Evolutionary conservation across 2,329 filamentous ascomycete genomes (phyloP).

Genomic region (Stromatinia cepivora): DNA sequence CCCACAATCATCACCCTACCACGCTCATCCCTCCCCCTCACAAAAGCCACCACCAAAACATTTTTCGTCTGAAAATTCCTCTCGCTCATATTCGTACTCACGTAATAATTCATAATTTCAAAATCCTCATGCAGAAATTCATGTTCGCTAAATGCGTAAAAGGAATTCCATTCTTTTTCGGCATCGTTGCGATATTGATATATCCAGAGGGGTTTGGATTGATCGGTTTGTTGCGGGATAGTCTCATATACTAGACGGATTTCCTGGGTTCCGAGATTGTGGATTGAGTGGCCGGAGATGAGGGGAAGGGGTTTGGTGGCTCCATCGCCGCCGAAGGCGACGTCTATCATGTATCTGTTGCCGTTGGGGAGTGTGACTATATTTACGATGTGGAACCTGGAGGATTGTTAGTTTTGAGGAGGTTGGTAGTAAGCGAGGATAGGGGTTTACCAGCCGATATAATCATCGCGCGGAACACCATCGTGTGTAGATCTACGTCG

Average conservation of each 20-base stretch:
- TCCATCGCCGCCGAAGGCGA: constrained; percentile 64
- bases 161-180: constrained; percentile 55
- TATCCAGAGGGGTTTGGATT: constrained; percentile 57
- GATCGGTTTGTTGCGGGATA: constrained; percentile 48
- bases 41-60: constrained; percentile 58
- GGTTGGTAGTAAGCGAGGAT: neutral
- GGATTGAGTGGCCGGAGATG: constrained; percentile 40
- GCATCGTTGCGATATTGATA: constrained; percentile 57
- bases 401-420: neutral
- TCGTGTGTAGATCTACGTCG: constrained; percentile 27
- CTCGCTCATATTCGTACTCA: constrained; percentile 55
- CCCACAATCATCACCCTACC: constrained; percentile 48
- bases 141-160: constrained; percentile 65
- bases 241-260: constrained; percentile 54
- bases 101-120: constrained; percentile 58
- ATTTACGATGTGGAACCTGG: constrained; percentile 59
- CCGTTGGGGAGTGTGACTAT: constrained; percentile 55
- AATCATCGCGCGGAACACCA: constrained; percentile 33
- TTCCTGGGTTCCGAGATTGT: constrained; percentile 54
- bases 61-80: constrained; percentile 59
- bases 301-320: constrained; percentile 59
- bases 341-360: constrained; percentile 55
- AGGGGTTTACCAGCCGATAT: constrained; percentile 35
- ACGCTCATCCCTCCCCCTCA: constrained; percentile 44
- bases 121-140: constrained; percentile 65